These are phyloP conservation scores for Auricularia heimuer DNA, from an alignment of 768 basidiomycete genomes.

Conservation along the genomic window DNA sequence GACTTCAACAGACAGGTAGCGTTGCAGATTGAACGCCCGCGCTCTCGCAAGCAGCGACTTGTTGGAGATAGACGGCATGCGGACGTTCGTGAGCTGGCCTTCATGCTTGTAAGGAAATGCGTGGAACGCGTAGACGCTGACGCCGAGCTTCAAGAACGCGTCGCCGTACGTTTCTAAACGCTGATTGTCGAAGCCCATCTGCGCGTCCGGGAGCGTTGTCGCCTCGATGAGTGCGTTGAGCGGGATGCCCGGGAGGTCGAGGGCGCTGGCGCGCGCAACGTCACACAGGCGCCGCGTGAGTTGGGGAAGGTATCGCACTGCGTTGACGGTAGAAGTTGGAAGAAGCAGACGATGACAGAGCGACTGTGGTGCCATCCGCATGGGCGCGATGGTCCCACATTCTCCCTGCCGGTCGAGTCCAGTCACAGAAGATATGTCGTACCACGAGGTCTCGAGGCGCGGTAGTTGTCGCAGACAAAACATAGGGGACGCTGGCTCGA, in stretches of 20 bases:
- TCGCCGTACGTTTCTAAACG: constrained; percentile 84
- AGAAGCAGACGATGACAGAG: constrained; percentile 49
- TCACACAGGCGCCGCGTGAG: constrained; percentile 59
- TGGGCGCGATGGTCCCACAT: background rate
- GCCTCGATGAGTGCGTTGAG: constrained; percentile 59
- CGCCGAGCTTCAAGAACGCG: constrained; percentile 65
- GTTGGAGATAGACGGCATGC: constrained; percentile 61
- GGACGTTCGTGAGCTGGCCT: constrained; percentile 63
- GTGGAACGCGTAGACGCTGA: constrained; percentile 69
- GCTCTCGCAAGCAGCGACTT: constrained; percentile 59
- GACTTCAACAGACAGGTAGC: constrained; percentile 51
- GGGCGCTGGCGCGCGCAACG: constrained; percentile 48
- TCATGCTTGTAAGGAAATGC: constrained; percentile 70
- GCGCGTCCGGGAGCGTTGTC: constrained; percentile 59
- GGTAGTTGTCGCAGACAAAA: background rate
- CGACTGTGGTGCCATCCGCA: constrained; percentile 24
- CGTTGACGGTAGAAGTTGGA: constrained; percentile 37
- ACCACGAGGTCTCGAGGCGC: background rate
- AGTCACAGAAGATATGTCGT: background rate
- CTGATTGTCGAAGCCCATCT: constrained; percentile 66
- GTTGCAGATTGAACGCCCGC: constrained; percentile 50
- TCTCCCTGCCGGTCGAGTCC: background rate
- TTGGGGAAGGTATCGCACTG: constrained; percentile 52
- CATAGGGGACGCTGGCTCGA: background rate
- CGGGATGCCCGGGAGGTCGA: constrained; percentile 52